A percentile compares a stretch with the other conserved stretches of the same genome.
Conservation (phyloP, 2,329 filamentous ascomycete genomes). For the Plectosphaerella sp. region DNA sequence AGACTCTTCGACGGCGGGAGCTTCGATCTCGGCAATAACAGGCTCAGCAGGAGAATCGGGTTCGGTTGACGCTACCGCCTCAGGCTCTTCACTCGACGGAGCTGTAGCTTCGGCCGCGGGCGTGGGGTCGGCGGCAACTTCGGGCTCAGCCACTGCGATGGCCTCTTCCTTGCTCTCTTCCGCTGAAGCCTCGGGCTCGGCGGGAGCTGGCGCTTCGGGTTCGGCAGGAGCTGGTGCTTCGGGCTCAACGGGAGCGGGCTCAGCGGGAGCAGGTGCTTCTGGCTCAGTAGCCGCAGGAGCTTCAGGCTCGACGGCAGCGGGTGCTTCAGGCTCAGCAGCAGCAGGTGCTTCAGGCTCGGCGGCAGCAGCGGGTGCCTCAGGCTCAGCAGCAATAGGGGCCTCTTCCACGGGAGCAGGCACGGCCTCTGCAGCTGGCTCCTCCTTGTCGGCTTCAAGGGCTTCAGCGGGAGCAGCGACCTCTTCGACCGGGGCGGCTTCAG, state of each 20-base stretch:
- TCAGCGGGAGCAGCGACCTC: not conserved
- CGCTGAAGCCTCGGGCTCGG: not conserved
- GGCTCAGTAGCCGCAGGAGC: not conserved
- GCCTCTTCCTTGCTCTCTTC: not conserved
- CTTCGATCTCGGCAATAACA: not conserved
- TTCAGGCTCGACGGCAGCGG: not conserved
- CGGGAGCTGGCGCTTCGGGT: not conserved
- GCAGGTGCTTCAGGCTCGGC: not conserved
- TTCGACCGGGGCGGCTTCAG: no score
- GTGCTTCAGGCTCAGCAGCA: not conserved
- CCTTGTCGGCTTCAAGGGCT: no score
- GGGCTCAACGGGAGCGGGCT: not conserved
- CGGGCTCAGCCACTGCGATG: not conserved
- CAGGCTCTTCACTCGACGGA: conserved; percentile 32
- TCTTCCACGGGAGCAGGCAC: not conserved
- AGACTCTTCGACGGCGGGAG: not conserved
- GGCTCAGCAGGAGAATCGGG: not conserved
- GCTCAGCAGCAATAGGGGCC: not conserved
- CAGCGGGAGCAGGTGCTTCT: not conserved
- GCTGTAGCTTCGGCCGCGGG: not conserved
- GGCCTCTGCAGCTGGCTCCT: not conserved
- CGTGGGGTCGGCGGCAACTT: not conserved
- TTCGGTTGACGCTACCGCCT: not conserved
- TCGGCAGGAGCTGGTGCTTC: not conserved
- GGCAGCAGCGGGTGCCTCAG: no score